These are phyloP conservation scores for Diaporthe velutina DNA, from an alignment of 2,329 filamentous ascomycete genomes.

Conservation along the genomic window DNA sequence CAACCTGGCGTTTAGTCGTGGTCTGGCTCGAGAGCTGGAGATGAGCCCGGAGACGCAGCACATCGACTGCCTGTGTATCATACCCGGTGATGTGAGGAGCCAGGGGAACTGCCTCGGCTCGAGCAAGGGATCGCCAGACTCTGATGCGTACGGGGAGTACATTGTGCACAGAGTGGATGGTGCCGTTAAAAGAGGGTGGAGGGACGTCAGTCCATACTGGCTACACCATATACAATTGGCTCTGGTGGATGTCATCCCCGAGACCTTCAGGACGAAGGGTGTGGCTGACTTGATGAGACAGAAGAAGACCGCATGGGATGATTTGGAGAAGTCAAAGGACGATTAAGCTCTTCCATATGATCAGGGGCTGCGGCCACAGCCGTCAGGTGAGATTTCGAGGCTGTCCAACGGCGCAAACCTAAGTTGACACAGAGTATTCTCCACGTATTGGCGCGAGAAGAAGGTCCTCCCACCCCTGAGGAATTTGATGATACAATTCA, in stretches of 20 bases:
- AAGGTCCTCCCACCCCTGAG: no score
- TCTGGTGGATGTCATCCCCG: constrained; percentile 27
- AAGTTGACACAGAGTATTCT: not conserved
- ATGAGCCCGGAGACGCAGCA: constrained; percentile 41
- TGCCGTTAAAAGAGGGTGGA: constrained; percentile 43
- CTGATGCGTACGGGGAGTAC: constrained; percentile 39
- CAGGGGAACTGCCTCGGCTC: constrained; percentile 43
- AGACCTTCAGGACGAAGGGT: constrained; percentile 22
- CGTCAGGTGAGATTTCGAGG: not conserved
- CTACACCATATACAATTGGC: constrained; percentile 42
- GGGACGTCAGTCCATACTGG: constrained; percentile 46
- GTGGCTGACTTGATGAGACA: not conserved
- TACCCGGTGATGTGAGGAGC: constrained; percentile 47
- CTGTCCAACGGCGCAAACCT: not conserved
- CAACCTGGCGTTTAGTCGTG: constrained; percentile 46
- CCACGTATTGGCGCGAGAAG: rapidly evolving
- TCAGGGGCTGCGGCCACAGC: no score
- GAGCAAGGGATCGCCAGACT: constrained; percentile 38
- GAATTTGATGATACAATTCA: no score
- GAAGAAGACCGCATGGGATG: not conserved
- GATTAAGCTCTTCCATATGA: not conserved
- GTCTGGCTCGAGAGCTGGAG: constrained; percentile 47
- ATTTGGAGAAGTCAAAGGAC: not conserved
- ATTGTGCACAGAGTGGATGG: constrained; percentile 44
- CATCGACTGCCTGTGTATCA: constrained; percentile 48